These are phyloP conservation scores for Crotalaria pallida DNA, from an alignment of 306 rosid species.

Conservation along the genomic window DNA sequence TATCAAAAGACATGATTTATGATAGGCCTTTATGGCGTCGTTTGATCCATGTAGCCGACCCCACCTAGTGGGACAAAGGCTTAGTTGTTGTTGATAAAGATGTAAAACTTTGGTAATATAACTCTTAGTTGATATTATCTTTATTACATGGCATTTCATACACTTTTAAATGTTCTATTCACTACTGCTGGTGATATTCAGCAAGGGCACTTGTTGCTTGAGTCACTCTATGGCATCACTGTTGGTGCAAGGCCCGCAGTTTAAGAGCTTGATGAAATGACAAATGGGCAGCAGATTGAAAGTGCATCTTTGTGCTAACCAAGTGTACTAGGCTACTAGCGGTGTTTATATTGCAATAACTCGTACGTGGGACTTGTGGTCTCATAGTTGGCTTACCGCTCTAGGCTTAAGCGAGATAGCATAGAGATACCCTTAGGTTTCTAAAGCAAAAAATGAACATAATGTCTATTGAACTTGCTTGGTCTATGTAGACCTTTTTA, in stretches of 20 bases:
- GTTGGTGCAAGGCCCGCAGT: constrained; percentile 59
- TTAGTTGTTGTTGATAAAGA: no score
- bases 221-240: constrained; percentile 64
- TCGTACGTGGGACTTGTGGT: constrained; percentile 42
- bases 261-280: constrained; percentile 67
- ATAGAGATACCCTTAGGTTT: no score
- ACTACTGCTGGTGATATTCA: constrained; percentile 67
- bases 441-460: no score
- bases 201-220: constrained; percentile 62
- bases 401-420: no score
- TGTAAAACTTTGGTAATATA: no score
- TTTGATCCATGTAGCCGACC: no score
- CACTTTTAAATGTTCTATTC: background rate
- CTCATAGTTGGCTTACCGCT: no score
- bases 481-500: no score
- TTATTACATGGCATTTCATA: background rate
- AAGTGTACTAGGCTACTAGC: constrained; percentile 66
- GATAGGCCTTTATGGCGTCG: no score
- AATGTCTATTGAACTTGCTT: no score
- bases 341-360: constrained; percentile 57
- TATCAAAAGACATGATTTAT: no score
- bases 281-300: constrained; percentile 56
- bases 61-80: no score
- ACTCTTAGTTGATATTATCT: background rate
- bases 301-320: constrained; percentile 52